Evolutionary conservation across 73 alveolate genomes (phyloP).

Genomic region (Diophrys sp.): DNA sequence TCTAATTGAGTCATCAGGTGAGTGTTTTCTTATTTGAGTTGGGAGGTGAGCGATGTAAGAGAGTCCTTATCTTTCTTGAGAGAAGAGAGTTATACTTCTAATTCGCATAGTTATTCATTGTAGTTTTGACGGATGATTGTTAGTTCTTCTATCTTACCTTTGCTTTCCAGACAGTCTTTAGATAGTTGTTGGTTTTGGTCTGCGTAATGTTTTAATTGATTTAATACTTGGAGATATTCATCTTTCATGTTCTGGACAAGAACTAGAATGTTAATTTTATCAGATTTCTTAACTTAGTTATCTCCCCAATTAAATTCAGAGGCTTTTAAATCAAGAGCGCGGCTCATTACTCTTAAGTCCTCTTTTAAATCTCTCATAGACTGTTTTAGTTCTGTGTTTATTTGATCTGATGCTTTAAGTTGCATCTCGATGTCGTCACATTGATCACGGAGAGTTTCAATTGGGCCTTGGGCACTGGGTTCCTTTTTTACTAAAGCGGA

Average conservation of each 20-base stretch:
- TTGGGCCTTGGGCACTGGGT: not conserved
- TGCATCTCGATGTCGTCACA: not conserved
- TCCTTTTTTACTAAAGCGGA: not conserved
- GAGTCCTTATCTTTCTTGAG: too few relatives aligned
- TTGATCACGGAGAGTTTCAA: not conserved
- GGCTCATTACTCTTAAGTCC: not conserved
- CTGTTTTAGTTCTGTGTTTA: not conserved
- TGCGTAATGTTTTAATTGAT: not conserved
- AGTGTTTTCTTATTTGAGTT: not conserved
- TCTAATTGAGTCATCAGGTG: not conserved
- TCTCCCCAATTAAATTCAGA: not conserved
- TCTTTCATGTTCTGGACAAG: not conserved
- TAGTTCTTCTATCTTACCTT: not conserved
- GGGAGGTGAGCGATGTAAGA: not conserved
- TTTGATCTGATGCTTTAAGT: not conserved
- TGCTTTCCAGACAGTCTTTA: not conserved
- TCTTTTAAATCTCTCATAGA: too few relatives aligned
- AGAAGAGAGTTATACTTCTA: not conserved
- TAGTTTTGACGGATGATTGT: not conserved
- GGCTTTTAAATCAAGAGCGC: not conserved
- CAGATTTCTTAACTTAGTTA: not conserved
- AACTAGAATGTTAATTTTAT: not conserved
- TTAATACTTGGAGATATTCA: not conserved
- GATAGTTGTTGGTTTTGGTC: not conserved
- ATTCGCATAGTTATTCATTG: not conserved